Conservation (phyloP, 805 yeast genomes). For the Pichia scutulata region DNA sequence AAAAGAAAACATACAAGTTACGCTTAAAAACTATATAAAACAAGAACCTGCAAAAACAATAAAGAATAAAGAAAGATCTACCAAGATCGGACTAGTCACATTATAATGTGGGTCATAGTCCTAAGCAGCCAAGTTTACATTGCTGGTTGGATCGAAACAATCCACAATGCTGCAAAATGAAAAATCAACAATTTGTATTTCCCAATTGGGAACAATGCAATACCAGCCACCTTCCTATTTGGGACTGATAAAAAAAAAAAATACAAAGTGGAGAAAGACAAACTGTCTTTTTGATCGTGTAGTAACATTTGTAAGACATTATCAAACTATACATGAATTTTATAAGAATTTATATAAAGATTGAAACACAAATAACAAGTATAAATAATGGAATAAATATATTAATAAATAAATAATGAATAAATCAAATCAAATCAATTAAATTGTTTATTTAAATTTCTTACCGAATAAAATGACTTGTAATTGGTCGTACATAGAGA, state of each 20-base stretch:
- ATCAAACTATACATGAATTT: neutral
- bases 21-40: neutral
- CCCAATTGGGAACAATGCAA: neutral
- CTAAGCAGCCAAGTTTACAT: neutral
- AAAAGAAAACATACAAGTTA: neutral
- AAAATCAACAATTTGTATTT: neutral
- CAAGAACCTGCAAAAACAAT: neutral
- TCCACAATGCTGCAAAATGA: too few species aligned
- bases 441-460: slow-evolving; percentile 63
- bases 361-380: neutral
- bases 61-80: too few species aligned
- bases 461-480: slow-evolving; percentile 93
- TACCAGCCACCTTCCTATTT: neutral
- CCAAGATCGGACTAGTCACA: neutral
- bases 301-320: neutral
- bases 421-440: slow-evolving; percentile 1
- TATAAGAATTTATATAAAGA: neutral
- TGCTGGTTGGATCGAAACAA: neutral
- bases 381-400: neutral
- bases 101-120: neutral
- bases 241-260: neutral
- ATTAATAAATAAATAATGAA: neutral
- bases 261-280: neutral
- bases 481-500: slow-evolving; percentile 95
- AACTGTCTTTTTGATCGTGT: too few species aligned